Conservation (phyloP, 768 basidiomycete species). For the Lactifluus hygrophoroides region DNA sequence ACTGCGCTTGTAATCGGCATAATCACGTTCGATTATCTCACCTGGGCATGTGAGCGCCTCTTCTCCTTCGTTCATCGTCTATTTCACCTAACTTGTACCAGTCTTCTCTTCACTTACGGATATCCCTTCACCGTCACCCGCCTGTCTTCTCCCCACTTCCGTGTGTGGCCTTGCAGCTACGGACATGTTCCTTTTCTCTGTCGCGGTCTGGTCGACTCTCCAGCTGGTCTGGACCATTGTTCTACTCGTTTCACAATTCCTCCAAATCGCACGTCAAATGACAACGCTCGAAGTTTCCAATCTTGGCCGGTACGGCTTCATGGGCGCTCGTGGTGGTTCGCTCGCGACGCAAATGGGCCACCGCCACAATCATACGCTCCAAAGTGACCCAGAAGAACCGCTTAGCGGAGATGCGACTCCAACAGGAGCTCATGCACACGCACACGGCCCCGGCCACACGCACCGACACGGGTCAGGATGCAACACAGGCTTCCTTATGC, state of each 20-base stretch:
- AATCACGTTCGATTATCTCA: conserved; percentile 71
- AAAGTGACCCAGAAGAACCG: conserved; percentile 32
- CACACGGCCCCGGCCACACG: conserved; percentile 39
- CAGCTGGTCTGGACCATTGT: conserved; percentile 94
- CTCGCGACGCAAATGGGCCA: conserved; percentile 73
- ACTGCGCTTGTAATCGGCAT: conserved; percentile 77
- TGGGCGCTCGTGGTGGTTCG: conserved; percentile 83
- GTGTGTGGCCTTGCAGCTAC: conserved; percentile 63
- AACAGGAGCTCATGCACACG: conserved; percentile 22
- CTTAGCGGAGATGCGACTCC: conserved; percentile 35
- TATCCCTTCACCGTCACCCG: conserved; percentile 38
- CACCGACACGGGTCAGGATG: conserved; percentile 32
- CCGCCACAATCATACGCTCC: conserved; percentile 39
- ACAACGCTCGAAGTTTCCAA: conserved; percentile 95
- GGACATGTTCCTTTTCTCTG: conserved; percentile 79
- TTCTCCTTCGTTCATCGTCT: background rate
- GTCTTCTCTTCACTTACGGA: conserved; percentile 46
- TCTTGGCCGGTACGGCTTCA: conserved; percentile 90
- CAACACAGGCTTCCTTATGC: conserved; percentile 69
- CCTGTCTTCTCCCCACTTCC: conserved; percentile 58
- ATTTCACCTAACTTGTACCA: conserved; percentile 23
- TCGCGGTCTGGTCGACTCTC: conserved; percentile 79
- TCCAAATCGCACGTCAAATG: conserved; percentile 92
- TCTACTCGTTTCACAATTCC: conserved; percentile 77
- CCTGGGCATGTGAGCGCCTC: conserved; percentile 55